phyloP scores from a whole-genome alignment of 768 basidiomycete species.

The Tricholomella constricta region DNA sequence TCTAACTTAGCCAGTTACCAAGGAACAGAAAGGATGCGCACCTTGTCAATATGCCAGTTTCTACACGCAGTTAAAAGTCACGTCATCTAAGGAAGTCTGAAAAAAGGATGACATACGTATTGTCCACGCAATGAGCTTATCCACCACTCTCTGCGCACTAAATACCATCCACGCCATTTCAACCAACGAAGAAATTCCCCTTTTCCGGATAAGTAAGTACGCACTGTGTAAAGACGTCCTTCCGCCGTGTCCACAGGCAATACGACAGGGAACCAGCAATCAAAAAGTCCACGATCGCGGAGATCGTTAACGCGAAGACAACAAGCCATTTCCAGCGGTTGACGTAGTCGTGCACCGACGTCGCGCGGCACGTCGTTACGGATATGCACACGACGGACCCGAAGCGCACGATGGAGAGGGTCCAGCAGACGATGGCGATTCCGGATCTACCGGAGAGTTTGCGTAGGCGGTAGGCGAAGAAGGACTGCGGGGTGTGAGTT shows the following conservation, averaged over 20 bases:
- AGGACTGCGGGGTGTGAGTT: conserved; percentile 3
- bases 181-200: too few relatives aligned
- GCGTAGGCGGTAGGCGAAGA: conserved; percentile 16
- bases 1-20: neutral
- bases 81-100: neutral
- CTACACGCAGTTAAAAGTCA: neutral
- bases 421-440: conserved; percentile 13
- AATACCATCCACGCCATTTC: too few relatives aligned
- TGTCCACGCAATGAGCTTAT: conserved; percentile 14
- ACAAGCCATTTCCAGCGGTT: conserved; percentile 9
- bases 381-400: conserved; percentile 4
- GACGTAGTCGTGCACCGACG: conserved; percentile 1
- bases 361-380: conserved; percentile 7
- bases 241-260: conserved; percentile 4
- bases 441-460: conserved; percentile 1
- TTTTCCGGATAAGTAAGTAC: neutral
- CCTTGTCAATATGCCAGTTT: conserved; percentile 18
- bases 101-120: conserved; percentile 10
- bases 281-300: conserved; percentile 8
- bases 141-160: conserved; percentile 11
- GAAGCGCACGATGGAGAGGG: conserved; percentile 7
- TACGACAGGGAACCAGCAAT: conserved; percentile 10
- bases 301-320: conserved; percentile 5
- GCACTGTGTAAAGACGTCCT: conserved; percentile 7
- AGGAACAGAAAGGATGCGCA: neutral